These are phyloP conservation scores for Brettanomyces sp. DNA, from an alignment of 805 yeast species.

Conservation along the genomic window DNA sequence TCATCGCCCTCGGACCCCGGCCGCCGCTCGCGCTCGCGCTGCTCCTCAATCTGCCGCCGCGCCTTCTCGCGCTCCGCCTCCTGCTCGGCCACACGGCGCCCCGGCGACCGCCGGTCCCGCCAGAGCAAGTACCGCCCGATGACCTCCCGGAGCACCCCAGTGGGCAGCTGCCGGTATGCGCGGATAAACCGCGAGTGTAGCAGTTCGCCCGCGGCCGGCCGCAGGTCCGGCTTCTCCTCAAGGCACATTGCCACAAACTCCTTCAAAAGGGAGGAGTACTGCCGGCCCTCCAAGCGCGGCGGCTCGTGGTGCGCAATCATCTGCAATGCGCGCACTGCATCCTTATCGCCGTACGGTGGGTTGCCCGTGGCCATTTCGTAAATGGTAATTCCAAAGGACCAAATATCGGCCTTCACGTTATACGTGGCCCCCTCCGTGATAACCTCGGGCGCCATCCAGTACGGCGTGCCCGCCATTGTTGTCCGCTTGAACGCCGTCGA, in stretches of 20 bases:
- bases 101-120: constrained; percentile 56
- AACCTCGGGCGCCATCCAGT: constrained; percentile 99
- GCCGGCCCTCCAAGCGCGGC: constrained; percentile 87
- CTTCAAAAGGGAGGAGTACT: constrained; percentile 64
- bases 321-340: constrained; percentile 91
- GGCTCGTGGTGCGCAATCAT: constrained; percentile 89
- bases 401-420: constrained; percentile 88
- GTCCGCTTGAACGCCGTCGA: constrained; percentile 69
- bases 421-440: constrained; percentile 83
- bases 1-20: neutral
- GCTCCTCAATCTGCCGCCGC: neutral
- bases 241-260: constrained; percentile 87
- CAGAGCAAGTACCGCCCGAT: constrained; percentile 64
- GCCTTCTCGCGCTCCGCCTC: constrained; percentile 24
- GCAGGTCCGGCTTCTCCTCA: constrained; percentile 85
- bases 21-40: too few relatives aligned
- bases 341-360: constrained; percentile 95
- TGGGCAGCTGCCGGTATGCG: constrained; percentile 49
- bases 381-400: constrained; percentile 94
- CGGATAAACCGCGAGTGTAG: constrained; percentile 65
- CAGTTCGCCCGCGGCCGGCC: constrained; percentile 82
- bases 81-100: constrained; percentile 39
- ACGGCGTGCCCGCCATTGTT: constrained; percentile 93
- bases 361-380: constrained; percentile 94
- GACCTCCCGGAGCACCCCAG: constrained; percentile 58